Percentiles rank a stretch among this genome's conserved stretches.
phyloP scores from a whole-genome alignment of 1,284 basidiomycete genomes.

The Prillingera fragicola region DNA sequence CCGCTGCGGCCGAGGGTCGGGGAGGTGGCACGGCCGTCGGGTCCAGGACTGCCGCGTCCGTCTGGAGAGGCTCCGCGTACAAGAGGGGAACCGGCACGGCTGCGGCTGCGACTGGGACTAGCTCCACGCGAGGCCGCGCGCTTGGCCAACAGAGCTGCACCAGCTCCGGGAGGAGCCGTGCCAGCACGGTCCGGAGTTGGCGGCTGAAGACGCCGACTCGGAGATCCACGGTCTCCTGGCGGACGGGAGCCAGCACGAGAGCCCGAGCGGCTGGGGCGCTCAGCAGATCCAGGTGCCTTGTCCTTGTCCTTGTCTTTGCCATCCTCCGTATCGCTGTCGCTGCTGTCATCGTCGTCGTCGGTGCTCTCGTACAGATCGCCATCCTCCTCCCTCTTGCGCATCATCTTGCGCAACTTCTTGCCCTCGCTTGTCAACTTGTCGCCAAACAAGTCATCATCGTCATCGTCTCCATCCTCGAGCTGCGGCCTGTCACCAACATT shows the following conservation, averaged over 20 bases:
- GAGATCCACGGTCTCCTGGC: slow-evolving; percentile 24
- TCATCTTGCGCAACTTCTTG: slow-evolving; percentile 30
- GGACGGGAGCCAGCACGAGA: slow-evolving; percentile 30
- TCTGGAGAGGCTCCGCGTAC: slow-evolving; percentile 21
- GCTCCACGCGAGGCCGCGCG: slow-evolving; percentile 35
- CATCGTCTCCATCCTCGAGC: slow-evolving; percentile 27
- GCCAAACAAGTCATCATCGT: slow-evolving; percentile 35
- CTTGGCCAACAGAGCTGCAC: slow-evolving; percentile 35
- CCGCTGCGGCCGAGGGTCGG: slow-evolving; percentile 16
- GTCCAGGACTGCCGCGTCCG: slow-evolving; percentile 9
- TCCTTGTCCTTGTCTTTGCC: slow-evolving; percentile 27
- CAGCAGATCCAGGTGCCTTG: slow-evolving; percentile 14
- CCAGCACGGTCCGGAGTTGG: slow-evolving; percentile 27
- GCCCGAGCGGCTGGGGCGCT: slow-evolving; percentile 8
- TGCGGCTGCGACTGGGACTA: slow-evolving; percentile 22
- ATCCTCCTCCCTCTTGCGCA: slow-evolving; percentile 29
- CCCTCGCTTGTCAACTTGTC: slow-evolving; percentile 34
- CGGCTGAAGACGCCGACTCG: slow-evolving; percentile 14
- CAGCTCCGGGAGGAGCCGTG: slow-evolving; percentile 35
- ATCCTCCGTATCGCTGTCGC: slow-evolving; percentile 19
- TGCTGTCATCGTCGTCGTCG: slow-evolving; percentile 16
- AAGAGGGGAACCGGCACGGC: slow-evolving; percentile 18
- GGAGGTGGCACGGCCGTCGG: slow-evolving; percentile 7
- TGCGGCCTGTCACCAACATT: slow-evolving; percentile 42
- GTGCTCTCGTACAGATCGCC: slow-evolving; percentile 13